phyloP scores from a whole-genome alignment of 2,329 filamentous ascomycete genomes.

The Talaromyces sp. region DNA sequence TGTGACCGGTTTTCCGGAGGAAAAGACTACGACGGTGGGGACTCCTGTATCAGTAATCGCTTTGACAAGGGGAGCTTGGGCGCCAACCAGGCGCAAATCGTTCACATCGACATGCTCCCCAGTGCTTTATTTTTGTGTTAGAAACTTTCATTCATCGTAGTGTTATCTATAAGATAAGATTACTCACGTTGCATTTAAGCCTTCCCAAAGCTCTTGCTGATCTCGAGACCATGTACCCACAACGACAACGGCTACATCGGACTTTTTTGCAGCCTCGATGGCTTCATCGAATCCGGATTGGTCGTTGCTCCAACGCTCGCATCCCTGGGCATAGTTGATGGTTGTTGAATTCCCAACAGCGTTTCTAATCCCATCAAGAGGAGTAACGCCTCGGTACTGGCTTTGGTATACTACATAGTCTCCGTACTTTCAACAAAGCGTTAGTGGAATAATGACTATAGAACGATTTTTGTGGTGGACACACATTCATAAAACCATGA shows the following conservation, averaged over 20 bases:
- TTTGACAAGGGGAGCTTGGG: slow-evolving; percentile 62
- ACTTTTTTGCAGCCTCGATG: slow-evolving; percentile 58
- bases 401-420: slow-evolving; percentile 67
- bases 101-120: slow-evolving; percentile 68
- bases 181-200: slow-evolving; percentile 60
- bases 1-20: slow-evolving; percentile 67
- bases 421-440: slow-evolving; percentile 50
- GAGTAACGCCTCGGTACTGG: slow-evolving; percentile 62
- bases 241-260: slow-evolving; percentile 68
- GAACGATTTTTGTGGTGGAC: slow-evolving; percentile 18
- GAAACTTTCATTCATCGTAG: not conserved
- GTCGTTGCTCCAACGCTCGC: slow-evolving; percentile 68
- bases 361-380: slow-evolving; percentile 63
- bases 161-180: not conserved
- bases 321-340: slow-evolving; percentile 65
- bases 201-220: slow-evolving; percentile 65
- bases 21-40: slow-evolving; percentile 64
- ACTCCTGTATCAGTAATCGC: slow-evolving; percentile 64
- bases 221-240: slow-evolving; percentile 74
- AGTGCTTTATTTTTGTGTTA: slow-evolving; percentile 36
- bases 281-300: slow-evolving; percentile 65
- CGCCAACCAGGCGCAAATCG: slow-evolving; percentile 63
- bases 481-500: slow-evolving; percentile 64
- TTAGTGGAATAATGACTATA: slow-evolving; percentile 16
- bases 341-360: slow-evolving; percentile 53